These are phyloP conservation scores for Pleurostoma richardsiae DNA, from an alignment of 2,329 filamentous ascomycete genomes.

Conservation along the genomic window DNA sequence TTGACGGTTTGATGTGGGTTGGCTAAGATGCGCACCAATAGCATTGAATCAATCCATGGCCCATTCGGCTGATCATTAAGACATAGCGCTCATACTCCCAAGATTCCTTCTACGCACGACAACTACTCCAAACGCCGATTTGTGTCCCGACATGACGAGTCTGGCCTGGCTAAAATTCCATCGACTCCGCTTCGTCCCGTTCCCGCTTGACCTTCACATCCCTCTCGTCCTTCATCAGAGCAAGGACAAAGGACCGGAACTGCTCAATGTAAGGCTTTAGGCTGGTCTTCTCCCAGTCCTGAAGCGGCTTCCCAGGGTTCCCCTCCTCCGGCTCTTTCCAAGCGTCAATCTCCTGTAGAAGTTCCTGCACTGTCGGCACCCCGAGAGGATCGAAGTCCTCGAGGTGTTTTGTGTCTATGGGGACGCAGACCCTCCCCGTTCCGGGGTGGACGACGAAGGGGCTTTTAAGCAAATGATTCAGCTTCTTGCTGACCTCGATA, in stretches of 20 bases:
- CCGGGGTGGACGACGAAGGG: slow-evolving; percentile 96
- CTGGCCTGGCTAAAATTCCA: slow-evolving; percentile 44
- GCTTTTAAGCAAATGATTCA: slow-evolving; percentile 95
- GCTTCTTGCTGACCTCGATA: slow-evolving; percentile 94
- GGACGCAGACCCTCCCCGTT: slow-evolving; percentile 91
- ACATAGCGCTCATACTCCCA: too few species aligned
- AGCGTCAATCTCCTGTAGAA: slow-evolving; percentile 80
- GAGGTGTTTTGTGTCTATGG: slow-evolving; percentile 71
- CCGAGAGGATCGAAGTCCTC: slow-evolving; percentile 81
- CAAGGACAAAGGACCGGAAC: slow-evolving; percentile 76
- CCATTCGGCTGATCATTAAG: too few species aligned
- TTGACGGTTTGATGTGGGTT: too few species aligned
- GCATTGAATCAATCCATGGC: too few species aligned
- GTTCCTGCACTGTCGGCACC: slow-evolving; percentile 82
- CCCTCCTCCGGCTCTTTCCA: slow-evolving; percentile 54
- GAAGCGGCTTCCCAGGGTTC: slow-evolving; percentile 38
- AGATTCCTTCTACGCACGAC: too few species aligned
- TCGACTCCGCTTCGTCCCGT: slow-evolving; percentile 41
- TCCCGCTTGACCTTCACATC: slow-evolving; percentile 51
- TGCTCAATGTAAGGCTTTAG: slow-evolving; percentile 88
- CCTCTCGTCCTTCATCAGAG: slow-evolving; percentile 71
- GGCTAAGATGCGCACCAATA: too few species aligned
- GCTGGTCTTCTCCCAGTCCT: slow-evolving; percentile 97
- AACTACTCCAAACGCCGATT: too few species aligned
- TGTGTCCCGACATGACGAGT: neutral